Conservation (phyloP, 2,329 filamentous ascomycete genomes). For the Ophiostoma himal-ulmi region DNA sequence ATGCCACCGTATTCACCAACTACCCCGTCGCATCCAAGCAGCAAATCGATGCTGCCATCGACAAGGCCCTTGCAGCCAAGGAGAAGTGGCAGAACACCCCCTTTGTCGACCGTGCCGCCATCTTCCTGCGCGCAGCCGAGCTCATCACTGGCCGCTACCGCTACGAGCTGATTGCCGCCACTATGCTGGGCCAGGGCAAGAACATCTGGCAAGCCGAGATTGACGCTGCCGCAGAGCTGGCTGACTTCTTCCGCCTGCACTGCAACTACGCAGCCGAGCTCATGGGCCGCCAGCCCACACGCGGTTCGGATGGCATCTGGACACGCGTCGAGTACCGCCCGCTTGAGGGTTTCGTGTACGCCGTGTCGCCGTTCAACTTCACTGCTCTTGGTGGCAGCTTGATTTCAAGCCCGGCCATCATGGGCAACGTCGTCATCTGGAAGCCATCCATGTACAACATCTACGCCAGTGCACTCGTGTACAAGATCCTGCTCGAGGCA, state of each 20-base stretch:
- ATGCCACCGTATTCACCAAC: slow-evolving; percentile 67
- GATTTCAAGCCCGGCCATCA: slow-evolving; percentile 71
- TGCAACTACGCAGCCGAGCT: slow-evolving; percentile 89
- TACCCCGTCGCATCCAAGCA: slow-evolving; percentile 75
- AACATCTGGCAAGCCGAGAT: slow-evolving; percentile 99
- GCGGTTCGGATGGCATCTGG: slow-evolving; percentile 81
- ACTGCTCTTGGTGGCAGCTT: slow-evolving; percentile 90
- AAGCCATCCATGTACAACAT: slow-evolving; percentile 93
- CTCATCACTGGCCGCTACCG: slow-evolving; percentile 86
- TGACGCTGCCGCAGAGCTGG: slow-evolving; percentile 87
- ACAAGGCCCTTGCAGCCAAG: slow-evolving; percentile 76
- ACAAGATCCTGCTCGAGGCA: slow-evolving; percentile 85
- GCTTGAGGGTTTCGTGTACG: slow-evolving; percentile 95
- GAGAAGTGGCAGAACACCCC: slow-evolving; percentile 80
- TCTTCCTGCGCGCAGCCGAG: slow-evolving; percentile 95
- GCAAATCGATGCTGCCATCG: slow-evolving; percentile 75
- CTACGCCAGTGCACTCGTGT: slow-evolving; percentile 81
- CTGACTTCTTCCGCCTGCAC: slow-evolving; percentile 90
- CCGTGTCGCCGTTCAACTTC: slow-evolving; percentile 93
- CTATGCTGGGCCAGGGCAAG: slow-evolving; percentile 95
- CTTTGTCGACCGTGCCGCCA: slow-evolving; percentile 82
- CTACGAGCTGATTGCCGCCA: slow-evolving; percentile 93
- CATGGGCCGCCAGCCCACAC: slow-evolving; percentile 77
- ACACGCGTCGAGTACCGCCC: slow-evolving; percentile 86
- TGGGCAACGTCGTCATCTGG: slow-evolving; percentile 95